phyloP scores from a whole-genome alignment of 148 eudicot species.

The Dianthus caryophyllus region DNA sequence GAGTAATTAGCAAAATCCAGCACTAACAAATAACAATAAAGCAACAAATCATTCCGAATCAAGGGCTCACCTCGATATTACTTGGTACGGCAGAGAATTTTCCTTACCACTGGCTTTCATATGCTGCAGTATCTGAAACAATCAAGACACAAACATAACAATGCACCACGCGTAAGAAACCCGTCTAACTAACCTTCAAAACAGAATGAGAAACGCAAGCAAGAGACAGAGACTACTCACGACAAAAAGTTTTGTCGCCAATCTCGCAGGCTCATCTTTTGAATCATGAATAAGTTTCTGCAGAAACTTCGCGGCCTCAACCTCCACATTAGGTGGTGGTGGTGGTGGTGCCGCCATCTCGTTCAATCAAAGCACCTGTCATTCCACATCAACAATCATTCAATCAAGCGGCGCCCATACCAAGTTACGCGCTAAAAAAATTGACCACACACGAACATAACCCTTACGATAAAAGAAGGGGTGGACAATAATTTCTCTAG shows the following conservation, averaged over 20 bases:
- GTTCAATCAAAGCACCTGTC: not conserved
- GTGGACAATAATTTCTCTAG: not conserved
- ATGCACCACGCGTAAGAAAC: not conserved
- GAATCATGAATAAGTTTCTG: slow-evolving; percentile 98
- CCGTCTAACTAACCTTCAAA: not conserved
- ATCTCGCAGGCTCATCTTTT: slow-evolving; percentile 84
- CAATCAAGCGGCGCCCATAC: not conserved
- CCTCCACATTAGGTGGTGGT: slow-evolving; percentile 75
- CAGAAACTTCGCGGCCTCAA: slow-evolving; percentile 91
- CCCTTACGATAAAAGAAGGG: not conserved
- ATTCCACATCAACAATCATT: not conserved
- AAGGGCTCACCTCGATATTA: slow-evolving; percentile 69
- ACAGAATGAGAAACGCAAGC: not conserved
- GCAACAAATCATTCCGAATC: not conserved
- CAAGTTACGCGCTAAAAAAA: not conserved
- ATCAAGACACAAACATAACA: not conserved
- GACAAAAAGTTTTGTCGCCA: slow-evolving; percentile 91
- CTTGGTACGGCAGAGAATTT: slow-evolving; percentile 91
- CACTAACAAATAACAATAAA: not conserved
- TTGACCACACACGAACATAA: not conserved
- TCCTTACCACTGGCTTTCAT: slow-evolving; percentile 96
- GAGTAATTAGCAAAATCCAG: not conserved
- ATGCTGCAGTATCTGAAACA: slow-evolving; percentile 77
- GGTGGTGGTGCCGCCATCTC: slow-evolving; percentile 62
- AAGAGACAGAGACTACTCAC: slow-evolving; percentile 39